These are phyloP conservation scores for Leptomonas pyrrhocoris DNA, from an alignment of 208 protist species.

Conservation along the genomic window DNA sequence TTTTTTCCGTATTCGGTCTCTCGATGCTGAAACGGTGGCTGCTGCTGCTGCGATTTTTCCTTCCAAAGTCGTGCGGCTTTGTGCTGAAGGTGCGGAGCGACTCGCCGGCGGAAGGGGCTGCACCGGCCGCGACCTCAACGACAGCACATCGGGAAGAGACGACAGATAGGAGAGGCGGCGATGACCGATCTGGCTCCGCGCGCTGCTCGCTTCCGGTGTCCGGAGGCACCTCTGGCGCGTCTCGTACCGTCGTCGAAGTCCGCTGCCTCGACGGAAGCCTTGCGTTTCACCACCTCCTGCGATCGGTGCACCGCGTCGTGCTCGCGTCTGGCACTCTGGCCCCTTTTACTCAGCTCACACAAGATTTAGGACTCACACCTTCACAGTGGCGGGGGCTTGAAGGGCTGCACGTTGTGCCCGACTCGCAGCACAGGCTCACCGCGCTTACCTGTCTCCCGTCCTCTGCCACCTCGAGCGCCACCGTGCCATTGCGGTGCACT, in stretches of 20 bases:
- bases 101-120: background rate
- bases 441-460: constrained; percentile 35
- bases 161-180: background rate
- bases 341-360: constrained; percentile 83
- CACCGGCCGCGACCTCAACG: background rate
- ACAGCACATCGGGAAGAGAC: no score
- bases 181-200: no score
- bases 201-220: background rate
- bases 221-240: background rate
- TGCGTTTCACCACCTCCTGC: constrained; percentile 66
- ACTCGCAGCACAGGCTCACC: constrained; percentile 39
- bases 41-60: constrained; percentile 70
- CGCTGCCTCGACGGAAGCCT: constrained; percentile 83
- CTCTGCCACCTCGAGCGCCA: background rate
- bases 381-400: constrained; percentile 33
- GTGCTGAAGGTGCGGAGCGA: constrained; percentile 26
- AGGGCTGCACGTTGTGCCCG: constrained; percentile 56
- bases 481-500: constrained; percentile 56
- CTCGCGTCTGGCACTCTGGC: constrained; percentile 96
- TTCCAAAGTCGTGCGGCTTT: constrained; percentile 63
- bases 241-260: constrained; percentile 32
- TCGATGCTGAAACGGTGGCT: constrained; percentile 76
- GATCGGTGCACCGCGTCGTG: constrained; percentile 73
- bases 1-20: constrained; percentile 68
- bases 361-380: constrained; percentile 61